Evolutionary conservation across 2,329 filamentous ascomycete genomes (phyloP), one percentile per base, ranked within the genome.

Genomic region (Diaporthe sp.): DNA sequence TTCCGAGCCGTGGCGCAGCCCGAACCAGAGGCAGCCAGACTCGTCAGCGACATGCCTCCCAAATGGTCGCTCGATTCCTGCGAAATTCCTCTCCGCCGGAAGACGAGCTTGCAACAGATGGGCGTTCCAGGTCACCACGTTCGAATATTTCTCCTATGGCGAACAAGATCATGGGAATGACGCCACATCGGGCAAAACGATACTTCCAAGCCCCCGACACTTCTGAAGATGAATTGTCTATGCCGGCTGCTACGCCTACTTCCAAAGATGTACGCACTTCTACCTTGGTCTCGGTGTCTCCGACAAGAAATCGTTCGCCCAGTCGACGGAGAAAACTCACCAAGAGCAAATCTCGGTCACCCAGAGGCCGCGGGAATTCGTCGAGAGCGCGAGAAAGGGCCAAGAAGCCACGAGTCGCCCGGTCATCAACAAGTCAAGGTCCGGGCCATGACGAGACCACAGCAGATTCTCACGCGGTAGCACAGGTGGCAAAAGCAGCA

Each of bases 201-300:
- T n/a, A 55, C 12, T 44, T 17, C 61, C 51, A 56, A 47, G 51
- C 37, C 27, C n/a, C 37, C n/a, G 74, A 73, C 4, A 37, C 53
- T n/a, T 75, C 74, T 4, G 74, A 75, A 32, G 74, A 75, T 37
- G 74, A 75, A 35, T 27, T 73, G 47, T 73, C 74, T 37, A 61
- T 75, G 71, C 71, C 71, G 25, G 73, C 71, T 10, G 56, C 58
- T 32, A 72, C 71, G 15, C 74, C 71, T 25, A 47, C 68, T 17
- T 56, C 44, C 27, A 68, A 61, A n/a, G 51, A 42, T 50, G 32
- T 19, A 27, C 56, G 15, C 30, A 35, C 27, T 12, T 59, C 39
- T 30, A 44, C 58, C 59, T 47, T 66, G 51, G 25, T 59, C 9
- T 19, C 59, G 9, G 37, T 22, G 2, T 51, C 25, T 25, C 63